Base-by-base conservation (phyloP, 352 stramenopile genomes). In the Globisporangium splendens region DNA sequence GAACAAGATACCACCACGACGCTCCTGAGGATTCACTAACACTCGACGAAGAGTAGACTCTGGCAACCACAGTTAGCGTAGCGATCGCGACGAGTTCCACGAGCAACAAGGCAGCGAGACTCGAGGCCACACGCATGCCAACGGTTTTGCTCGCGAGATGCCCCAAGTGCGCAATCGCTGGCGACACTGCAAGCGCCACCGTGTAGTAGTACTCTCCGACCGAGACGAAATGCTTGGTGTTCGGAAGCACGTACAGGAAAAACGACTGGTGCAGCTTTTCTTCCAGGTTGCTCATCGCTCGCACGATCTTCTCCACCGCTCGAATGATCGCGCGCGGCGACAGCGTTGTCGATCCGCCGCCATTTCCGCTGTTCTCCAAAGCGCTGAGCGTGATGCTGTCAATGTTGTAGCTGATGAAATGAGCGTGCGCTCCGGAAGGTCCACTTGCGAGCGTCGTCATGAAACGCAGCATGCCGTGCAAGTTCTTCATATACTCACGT, bases 251-350 rank as follows among this genome's bases (percentile, higher is more conserved):
- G 50, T 96, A 96, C 10, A 95, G 64, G 66, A 90, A 95, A 51
- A 93, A 96, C 39, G 86, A 95, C 62, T 94, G 86, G 54, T 96
- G 86, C 10, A 96, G 66, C 51, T 95, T 95, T 60, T 95, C 86
- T 59, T 95, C 87, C 43, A 93, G 38, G 55, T 96, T 96, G 71
- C 87, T 96, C 21, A 96, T 57, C 8, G 82, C 79, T 11, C 87
- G 86, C 22, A 95, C 57, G 11, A 89, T 57, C 48, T 88, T 72
- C 56, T 92, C 85, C 18, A 89, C 57, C 2, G 79, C 69, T 8
- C 79, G 77, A 11, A 93, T 58, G 4, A 81, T 55, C 8, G 73
- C 70, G 8, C 66, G 70, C 4, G 75, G 52, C 18, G 63, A 60
- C 28, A 83, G 65, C 46, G 42, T 42, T 39, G 52, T 69, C 12